These are phyloP conservation scores for Paramecium sonneborni DNA, from an alignment of 73 alveolate genomes.

Conservation along the genomic window DNA sequence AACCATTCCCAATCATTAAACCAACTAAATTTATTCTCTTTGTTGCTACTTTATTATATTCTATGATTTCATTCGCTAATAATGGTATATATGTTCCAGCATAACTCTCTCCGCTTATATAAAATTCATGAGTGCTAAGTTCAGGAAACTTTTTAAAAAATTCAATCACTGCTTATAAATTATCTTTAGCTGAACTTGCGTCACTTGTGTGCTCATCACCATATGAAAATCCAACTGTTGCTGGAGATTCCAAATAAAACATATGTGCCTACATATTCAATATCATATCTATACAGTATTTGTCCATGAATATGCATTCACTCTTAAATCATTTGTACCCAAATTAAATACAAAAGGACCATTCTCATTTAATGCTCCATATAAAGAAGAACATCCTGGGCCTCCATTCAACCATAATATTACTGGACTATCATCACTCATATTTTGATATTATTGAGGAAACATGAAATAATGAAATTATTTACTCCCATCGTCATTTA, in stretches of 20 bases:
- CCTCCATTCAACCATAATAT: constrained; percentile 96
- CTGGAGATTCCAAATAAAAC: constrained; percentile 54
- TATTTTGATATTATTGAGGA: not conserved
- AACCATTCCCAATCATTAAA: constrained; percentile 79
- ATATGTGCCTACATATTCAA: constrained; percentile 19
- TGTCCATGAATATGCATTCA: constrained; percentile 56
- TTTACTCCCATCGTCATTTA: constrained; percentile 15
- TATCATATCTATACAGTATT: constrained; percentile 24
- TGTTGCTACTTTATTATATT: constrained; percentile 52
- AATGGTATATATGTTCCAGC: constrained; percentile 92
- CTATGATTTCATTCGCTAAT: constrained; percentile 71
- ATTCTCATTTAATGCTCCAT: constrained; percentile 84
- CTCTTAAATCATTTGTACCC: not conserved
- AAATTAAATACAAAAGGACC: constrained; percentile 79
- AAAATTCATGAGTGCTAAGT: constrained; percentile 74
- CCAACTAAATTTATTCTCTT: constrained; percentile 72
- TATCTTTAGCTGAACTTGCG: constrained; percentile 78
- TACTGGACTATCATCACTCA: constrained; percentile 54
- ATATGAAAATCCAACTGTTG: constrained; percentile 36
- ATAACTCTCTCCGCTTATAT: constrained; percentile 90
- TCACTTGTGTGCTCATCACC: constrained; percentile 66
- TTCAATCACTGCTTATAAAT: constrained; percentile 76
- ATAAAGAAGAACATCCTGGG: constrained; percentile 93
- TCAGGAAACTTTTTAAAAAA: constrained; percentile 80
- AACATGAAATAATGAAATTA: constrained; percentile 32